phyloP scores from a whole-genome alignment of 2,329 filamentous ascomycete genomes.

The Fusarium euwallaceae region DNA sequence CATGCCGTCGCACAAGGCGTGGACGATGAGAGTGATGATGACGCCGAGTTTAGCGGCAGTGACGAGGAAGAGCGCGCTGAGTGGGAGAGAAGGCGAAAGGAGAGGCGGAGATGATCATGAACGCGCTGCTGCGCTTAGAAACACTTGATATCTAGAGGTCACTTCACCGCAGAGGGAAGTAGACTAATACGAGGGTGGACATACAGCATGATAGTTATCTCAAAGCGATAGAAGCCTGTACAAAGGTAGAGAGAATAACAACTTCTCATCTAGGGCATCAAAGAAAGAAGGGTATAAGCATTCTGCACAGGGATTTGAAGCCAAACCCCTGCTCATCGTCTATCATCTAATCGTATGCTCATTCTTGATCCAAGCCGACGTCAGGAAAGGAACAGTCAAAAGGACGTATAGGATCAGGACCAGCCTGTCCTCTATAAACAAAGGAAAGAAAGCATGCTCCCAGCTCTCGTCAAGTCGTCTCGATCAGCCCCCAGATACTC shows the following conservation, averaged over 20 bases:
- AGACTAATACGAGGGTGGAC: slow-evolving; percentile 24
- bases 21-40: slow-evolving; percentile 60
- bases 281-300: slow-evolving; percentile 35
- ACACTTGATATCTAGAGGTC: slow-evolving; percentile 29
- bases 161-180: slow-evolving; percentile 23
- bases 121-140: slow-evolving; percentile 16
- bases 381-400: slow-evolving; percentile 3
- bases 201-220: slow-evolving; percentile 37
- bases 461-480: background rate
- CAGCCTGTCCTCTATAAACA: slow-evolving; percentile 29
- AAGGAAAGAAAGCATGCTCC: slow-evolving; percentile 18
- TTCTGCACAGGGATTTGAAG: slow-evolving; percentile 27
- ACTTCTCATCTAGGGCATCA: slow-evolving; percentile 41
- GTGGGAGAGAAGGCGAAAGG: slow-evolving; percentile 67
- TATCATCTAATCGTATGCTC: slow-evolving; percentile 26
- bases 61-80: slow-evolving; percentile 74
- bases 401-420: slow-evolving; percentile 20
- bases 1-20: slow-evolving; percentile 20
- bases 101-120: slow-evolving; percentile 49
- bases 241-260: slow-evolving; percentile 43
- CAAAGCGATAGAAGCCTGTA: slow-evolving; percentile 46
- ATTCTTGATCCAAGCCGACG: slow-evolving; percentile 1
- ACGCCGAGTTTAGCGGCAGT: slow-evolving; percentile 73
- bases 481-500: background rate
- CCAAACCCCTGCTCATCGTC: slow-evolving; percentile 23